phyloP scores from a whole-genome alignment of 2,329 filamentous ascomycete species.

The Pyrenochaeta sp. region DNA sequence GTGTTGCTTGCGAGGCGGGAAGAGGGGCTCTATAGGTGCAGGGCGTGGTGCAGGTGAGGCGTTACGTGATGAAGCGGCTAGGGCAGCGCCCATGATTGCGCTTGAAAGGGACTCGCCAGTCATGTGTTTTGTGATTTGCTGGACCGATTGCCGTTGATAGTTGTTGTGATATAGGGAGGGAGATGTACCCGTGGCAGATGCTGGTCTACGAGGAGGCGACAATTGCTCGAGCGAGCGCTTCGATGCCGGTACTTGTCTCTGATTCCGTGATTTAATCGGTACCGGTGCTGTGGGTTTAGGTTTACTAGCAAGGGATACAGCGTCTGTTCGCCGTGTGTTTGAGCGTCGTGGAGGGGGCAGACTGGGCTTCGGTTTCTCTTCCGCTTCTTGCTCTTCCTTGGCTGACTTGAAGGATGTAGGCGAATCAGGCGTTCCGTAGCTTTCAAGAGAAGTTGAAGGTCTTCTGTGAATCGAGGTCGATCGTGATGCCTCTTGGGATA shows the following conservation, averaged over 20 bases:
- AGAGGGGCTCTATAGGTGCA: slow-evolving; percentile 46
- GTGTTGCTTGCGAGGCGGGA: slow-evolving; percentile 52
- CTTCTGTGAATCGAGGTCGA: slow-evolving; percentile 27
- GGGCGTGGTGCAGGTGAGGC: slow-evolving; percentile 49
- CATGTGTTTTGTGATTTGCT: slow-evolving; percentile 57
- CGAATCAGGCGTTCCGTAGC: slow-evolving; percentile 37
- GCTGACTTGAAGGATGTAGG: slow-evolving; percentile 48
- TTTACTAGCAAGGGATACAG: slow-evolving; percentile 10
- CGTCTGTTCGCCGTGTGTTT: slow-evolving; percentile 20
- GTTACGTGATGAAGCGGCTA: slow-evolving; percentile 68
- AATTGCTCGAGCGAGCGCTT: slow-evolving; percentile 30
- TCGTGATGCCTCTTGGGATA: slow-evolving; percentile 34
- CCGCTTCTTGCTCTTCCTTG: slow-evolving; percentile 42
- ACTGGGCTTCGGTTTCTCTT: slow-evolving; percentile 39
- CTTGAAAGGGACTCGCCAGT: slow-evolving; percentile 72
- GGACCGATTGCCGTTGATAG: slow-evolving; percentile 49
- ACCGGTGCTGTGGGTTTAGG: slow-evolving; percentile 26
- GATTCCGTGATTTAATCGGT: slow-evolving; percentile 45
- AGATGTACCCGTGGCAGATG: slow-evolving; percentile 30
- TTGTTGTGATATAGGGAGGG: slow-evolving; percentile 49
- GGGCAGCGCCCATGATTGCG: slow-evolving; percentile 77
- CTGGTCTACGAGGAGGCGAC: slow-evolving; percentile 28
- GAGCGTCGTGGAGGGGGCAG: slow-evolving; percentile 50
- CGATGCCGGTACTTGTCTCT: slow-evolving; percentile 38
- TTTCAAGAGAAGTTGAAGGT: slow-evolving; percentile 37